Base-by-base conservation (phyloP, 2,329 filamentous ascomycete species). In the Xylaria digitata region DNA sequence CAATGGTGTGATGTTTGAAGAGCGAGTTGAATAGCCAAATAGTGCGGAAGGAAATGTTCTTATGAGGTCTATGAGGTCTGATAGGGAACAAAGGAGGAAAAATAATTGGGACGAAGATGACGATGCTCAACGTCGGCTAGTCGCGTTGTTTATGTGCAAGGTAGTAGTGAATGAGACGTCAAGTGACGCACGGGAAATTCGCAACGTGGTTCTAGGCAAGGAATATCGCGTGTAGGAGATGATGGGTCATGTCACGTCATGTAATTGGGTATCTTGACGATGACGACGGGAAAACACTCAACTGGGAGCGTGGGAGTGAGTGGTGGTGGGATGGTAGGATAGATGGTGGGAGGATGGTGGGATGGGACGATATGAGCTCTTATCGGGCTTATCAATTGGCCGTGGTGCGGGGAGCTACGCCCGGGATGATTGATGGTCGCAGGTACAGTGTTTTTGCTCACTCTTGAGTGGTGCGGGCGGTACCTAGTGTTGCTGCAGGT, bases 351-450 rank as follows among this genome's bases (percentile, higher is more conserved):
- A 46, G 54, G 50, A 62, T 32, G 55, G 64, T 67, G 67, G 64
- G 64, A 67, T 64, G 64, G 58, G 34, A 63, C 66, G 54, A 59
- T 61, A 42, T 26, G 48, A 70, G 69, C 69, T 70, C 66, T 70
- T 70, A 70, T 70, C 69, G 55, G 53, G 9, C 69, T 69, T 69
- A 70, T 70, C 69, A 46, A 58, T 50, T 49, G 65, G 58, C 45
- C 15, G 40, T 59, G 46, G 61, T 55, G 67, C 61, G 67, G 67
- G 65, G 67, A 70, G 65, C 70, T 70, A 50, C 48, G 21, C 59
- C 30, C 21, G 17, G 26, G 30, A 21, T n/a, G 32, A 45, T 46
- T 19, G 8, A 6, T 6, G 8, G 34, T 13, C 8, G 54, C 8
- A 32, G 13, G 23, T 30, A 26, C 40, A 2, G 23, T 34, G 30